Base-by-base conservation (phyloP, 805 yeast species). In the Tetrapisispora namnaoensis region DNA sequence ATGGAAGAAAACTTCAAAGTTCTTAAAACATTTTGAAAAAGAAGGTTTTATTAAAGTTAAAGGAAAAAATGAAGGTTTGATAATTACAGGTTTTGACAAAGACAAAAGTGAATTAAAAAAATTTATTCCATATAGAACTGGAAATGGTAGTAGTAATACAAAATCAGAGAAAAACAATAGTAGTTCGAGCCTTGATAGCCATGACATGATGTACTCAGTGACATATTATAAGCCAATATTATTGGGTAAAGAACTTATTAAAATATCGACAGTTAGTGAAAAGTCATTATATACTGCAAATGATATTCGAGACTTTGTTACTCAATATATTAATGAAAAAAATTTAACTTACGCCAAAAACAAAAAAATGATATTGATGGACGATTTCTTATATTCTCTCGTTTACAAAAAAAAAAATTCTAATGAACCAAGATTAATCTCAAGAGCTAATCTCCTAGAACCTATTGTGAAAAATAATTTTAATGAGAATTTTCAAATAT, bases 1-100 rank as follows among this genome's bases (percentile, higher is more conserved):
- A 2, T 91, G 95, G 95, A 89, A 86, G 65, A 91, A 91, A 60
- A 79, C 91, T 4, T 76, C 89, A 14, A 90, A 89, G 63, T 88
- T 83, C 59, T 68, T 91, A 48, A 91, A 88, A 60, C 81, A 85
- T 7, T 87, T 90, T 82, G 96, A 86, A 55, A 91, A 88, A 62
- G 73, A 74, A 41, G 79, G 79, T 1, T 77, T 82, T 48, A 52
- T 93, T 21, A 80, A 79, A 49, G 63, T 82, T 24, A 87, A 89
- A 55, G 97, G 95, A 8, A 86, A 87, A 59, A 93, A 82, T 37
- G 96, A 90, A 50, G 95, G 86, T 58, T 45, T 89, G 27, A 73
- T 76, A 0, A 70, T 91, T 20, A 70, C 74, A 2, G 69, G 75
- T 8, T 56, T 77, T 0, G 78, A 80, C 30, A 75, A 73, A 16